Evolutionary conservation across 2,329 filamentous ascomycete species (phyloP), one percentile per base, ranked within the genome.

Genomic region (Neonectria hederae): DNA sequence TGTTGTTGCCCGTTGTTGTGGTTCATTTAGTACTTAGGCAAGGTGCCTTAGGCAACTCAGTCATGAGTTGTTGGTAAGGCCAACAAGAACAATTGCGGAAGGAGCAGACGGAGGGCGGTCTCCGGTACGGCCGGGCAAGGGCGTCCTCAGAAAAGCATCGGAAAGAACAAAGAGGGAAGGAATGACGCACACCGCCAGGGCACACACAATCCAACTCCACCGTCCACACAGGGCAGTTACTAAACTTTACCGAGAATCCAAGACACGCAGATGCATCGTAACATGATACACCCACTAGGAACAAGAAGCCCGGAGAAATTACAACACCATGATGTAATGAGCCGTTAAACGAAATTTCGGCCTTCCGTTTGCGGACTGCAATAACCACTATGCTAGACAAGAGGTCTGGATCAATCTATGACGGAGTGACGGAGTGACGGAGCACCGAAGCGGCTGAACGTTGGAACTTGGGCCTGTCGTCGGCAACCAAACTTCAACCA

Each of bases 401-500:
- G 7, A 28, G n/a, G 43, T 57, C 30, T 32, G 49, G 54, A 42
- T 57, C 54, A 30, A 40, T 53, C 45, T 35, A 63, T 17, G 48
- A 43, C 30, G 40, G 40, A 54, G 24, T 17, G 48, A 43, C 30
- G 40, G 40, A 54, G 24, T 54, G 54, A 58, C 58, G 26, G 60
- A 24, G 28, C 54, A 45, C 54, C 17, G 48, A 30, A 28, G 54
- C 40, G 17, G 17, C 30, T 19, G 32, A 24, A 32, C n/a, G 40
- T 52, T 53, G 46, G 35, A 38, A 17, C 38, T 11, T 42, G 38
- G 38, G 54, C 28, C 53, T 42, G 30, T 43, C 26, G 40, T 58
- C 43, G 19, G 45, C 45, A 56, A 53, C 35, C 57, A 53, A 52
- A 45, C 60, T 58, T 58, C 54, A 54, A 58, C 52, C 54, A 26